Evolutionary conservation across 768 basidiomycete genomes (phyloP), one percentile per base, ranked within the genome.

Genomic region (Lactarius deliciosus): DNA sequence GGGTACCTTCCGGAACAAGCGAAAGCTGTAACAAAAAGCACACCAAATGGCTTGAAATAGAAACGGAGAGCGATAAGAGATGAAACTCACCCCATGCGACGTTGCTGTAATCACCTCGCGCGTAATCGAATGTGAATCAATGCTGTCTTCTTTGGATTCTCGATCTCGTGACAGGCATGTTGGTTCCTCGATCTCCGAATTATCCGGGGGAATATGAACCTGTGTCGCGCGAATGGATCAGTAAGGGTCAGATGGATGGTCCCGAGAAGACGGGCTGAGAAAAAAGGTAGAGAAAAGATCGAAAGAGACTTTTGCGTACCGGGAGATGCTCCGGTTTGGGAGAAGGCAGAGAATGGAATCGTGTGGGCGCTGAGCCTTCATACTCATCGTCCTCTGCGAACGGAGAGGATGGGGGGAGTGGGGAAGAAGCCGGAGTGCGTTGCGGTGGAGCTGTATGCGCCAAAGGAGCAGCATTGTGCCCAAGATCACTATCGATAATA

Each of bases 351-450:
- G 36, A 36, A 32, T 63, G 50, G 38, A 58, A 58, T 30, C 38
- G 30, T 10, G 57, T 41, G 43, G 32, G 38, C 22, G 58, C 63
- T 5, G 40, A 38, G 22, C 18, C 13, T 20, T 69, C 68, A 40
- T 22, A 45, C 9, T 64, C 63, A 16, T 63, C 62, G 20, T 63
- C 64, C 25, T 66, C 64, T 38, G 68, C 60, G 8, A 71, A 64
- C 3, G 70, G 70, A 7, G 70, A 71, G 5, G 70, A 71, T 25
- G 68, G 70, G 15, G 70, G 70, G 2, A 71, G 65, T 4, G 69
- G 64, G 3, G 68, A 69, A 58, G 61, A 61, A 25, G 64, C 53
- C n/a, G 64, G 40, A 10, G 62, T 50, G 63, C 34, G 30, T 45
- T 55, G 60, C 43, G 43, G 5, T 54, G 68, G 22, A 47, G 36